A percentile compares a stretch with the other conserved stretches of the same genome.
Evolutionary conservation across 2,329 filamentous ascomycete species (phyloP).

Genomic region (Botrytis fabae): DNA sequence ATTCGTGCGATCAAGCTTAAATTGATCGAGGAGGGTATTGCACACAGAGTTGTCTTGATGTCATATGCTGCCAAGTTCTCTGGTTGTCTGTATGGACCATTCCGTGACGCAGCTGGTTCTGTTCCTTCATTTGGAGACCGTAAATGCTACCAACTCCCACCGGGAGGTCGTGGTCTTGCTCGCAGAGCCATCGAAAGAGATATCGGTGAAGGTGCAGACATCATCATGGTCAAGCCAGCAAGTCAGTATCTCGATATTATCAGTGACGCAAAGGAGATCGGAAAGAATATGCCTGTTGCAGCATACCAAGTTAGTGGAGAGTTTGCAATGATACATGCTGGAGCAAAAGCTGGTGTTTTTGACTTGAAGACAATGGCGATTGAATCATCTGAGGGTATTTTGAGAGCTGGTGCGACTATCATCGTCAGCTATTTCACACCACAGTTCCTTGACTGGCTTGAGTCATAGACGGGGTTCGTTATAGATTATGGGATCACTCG

Average conservation of each 20-base stretch:
- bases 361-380: constrained; percentile 93
- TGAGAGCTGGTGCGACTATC: constrained; percentile 90
- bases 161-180: constrained; percentile 86
- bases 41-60: constrained; percentile 91
- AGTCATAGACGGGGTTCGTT: constrained; percentile 44
- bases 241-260: constrained; percentile 97
- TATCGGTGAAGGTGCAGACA: constrained; percentile 90
- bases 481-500: background rate
- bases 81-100: constrained; percentile 93
- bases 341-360: constrained; percentile 93
- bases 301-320: constrained; percentile 98
- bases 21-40: constrained; percentile 90
- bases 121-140: constrained; percentile 90
- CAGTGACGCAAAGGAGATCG: constrained; percentile 92
- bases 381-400: constrained; percentile 89
- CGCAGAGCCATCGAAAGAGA: constrained; percentile 87
- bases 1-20: constrained; percentile 98
- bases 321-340: constrained; percentile 97
- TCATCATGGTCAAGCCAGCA: constrained; percentile 99
- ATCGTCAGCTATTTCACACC: constrained; percentile 94
- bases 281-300: constrained; percentile 85
- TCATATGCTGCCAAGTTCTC: constrained; percentile 98
- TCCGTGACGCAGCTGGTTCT: constrained; percentile 93
- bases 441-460: constrained; percentile 68
- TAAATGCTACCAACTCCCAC: constrained; percentile 94